phyloP scores from a whole-genome alignment of 257 asterid species.

The Przewalskia tangutica region DNA sequence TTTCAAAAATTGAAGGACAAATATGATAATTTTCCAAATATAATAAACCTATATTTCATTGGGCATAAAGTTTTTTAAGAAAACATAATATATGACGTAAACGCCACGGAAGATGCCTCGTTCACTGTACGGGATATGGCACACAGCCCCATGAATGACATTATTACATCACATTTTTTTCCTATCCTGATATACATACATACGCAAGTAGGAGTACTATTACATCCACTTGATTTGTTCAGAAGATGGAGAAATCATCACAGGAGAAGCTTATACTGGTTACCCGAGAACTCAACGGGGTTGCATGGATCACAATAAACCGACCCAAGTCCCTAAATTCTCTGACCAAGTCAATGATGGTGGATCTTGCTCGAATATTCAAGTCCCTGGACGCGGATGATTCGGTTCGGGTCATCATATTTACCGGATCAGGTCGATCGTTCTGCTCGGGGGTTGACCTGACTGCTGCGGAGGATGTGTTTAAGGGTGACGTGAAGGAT shows the following conservation, averaged over 20 bases:
- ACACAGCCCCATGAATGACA: not conserved
- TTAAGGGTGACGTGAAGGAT: constrained; percentile 80
- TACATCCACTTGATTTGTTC: not conserved
- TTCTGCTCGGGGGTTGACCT: constrained; percentile 94
- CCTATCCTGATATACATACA: not conserved
- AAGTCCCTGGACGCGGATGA: constrained; percentile 43
- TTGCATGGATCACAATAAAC: constrained; percentile 59
- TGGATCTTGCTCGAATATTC: constrained; percentile 49
- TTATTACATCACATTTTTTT: not conserved
- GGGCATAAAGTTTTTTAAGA: no score
- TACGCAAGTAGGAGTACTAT: not conserved
- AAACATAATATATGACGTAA: no score
- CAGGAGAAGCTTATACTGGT: constrained; percentile 54
- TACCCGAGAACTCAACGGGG: constrained; percentile 44
- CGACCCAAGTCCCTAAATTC: constrained; percentile 84
- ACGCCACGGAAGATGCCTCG: no score
- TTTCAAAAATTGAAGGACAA: no score
- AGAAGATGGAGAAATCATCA: constrained; percentile 37
- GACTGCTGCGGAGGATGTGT: constrained; percentile 86
- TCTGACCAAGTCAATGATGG: constrained; percentile 59
- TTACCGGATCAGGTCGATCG: constrained; percentile 73
- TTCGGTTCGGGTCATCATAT: constrained; percentile 56
- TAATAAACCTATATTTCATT: no score
- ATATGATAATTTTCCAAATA: no score
- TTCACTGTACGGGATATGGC: not conserved